Percentiles rank a stretch among this genome's conserved stretches.
Evolutionary conservation across 139 green algal genomes (phyloP).

Genomic region (Chlamydomonas sphaeroides): DNA sequence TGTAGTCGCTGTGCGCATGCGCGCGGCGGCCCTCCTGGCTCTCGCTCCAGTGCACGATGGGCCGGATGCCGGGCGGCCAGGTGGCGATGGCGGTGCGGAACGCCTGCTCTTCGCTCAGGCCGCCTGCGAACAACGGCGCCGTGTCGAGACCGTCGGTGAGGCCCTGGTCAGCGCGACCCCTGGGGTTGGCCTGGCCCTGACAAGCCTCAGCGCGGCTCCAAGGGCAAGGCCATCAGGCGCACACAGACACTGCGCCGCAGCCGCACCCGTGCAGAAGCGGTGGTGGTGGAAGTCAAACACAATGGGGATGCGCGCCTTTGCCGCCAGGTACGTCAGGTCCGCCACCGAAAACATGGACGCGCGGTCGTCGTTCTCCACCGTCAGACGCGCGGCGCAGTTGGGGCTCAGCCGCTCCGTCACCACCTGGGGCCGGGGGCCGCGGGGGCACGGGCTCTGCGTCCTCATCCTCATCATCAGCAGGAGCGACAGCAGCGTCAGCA

Average conservation of each 20-base stretch:
- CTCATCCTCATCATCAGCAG: too few species aligned
- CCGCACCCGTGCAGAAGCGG: slow-evolving; percentile 49
- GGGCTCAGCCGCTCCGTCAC: slow-evolving; percentile 52
- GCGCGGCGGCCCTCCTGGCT: slow-evolving; percentile 62
- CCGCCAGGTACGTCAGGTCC: slow-evolving; percentile 63
- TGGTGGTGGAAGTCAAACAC: slow-evolving; percentile 85
- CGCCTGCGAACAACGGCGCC: slow-evolving; percentile 31
- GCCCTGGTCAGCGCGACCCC: too few species aligned
- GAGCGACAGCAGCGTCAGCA: too few species aligned
- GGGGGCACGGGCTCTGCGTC: too few species aligned
- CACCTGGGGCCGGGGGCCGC: slow-evolving; percentile 18
- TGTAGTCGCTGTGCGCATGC: slow-evolving; percentile 72
- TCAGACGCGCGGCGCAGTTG: slow-evolving; percentile 65
- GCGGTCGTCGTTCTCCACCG: slow-evolving; percentile 80
- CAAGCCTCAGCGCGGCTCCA: background rate
- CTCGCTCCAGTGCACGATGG: slow-evolving; percentile 78
- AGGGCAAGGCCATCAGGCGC: background rate
- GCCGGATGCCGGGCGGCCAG: slow-evolving; percentile 68
- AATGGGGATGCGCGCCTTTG: slow-evolving; percentile 58
- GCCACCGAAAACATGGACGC: slow-evolving; percentile 56
- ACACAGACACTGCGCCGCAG: background rate
- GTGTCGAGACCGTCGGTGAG: too few species aligned
- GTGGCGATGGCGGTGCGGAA: slow-evolving; percentile 61
- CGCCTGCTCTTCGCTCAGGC: slow-evolving; percentile 59
- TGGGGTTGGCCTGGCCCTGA: background rate